phyloP scores from a whole-genome alignment of 306 rosid species.

The Luffa aegyptiaca region DNA sequence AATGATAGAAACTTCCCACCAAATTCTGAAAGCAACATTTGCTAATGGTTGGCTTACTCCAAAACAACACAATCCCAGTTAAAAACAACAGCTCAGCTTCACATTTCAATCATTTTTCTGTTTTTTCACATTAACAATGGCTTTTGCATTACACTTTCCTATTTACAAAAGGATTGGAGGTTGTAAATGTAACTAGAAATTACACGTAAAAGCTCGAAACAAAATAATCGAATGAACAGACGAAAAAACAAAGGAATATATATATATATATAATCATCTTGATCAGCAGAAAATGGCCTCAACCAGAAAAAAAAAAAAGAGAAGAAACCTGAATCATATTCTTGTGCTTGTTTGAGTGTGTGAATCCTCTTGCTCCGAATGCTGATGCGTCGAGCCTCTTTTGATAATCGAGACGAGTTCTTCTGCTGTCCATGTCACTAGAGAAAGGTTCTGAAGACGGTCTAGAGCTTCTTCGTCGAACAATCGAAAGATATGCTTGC shows the following conservation, averaged over 20 bases:
- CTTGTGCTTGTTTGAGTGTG: background rate
- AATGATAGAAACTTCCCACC: background rate
- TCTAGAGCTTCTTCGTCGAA: conserved; percentile 32
- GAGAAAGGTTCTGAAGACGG: conserved; percentile 53
- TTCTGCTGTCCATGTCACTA: conserved; percentile 77
- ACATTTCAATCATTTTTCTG: background rate
- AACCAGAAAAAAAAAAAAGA: background rate
- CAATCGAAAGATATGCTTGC: conserved; percentile 19
- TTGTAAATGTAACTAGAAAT: background rate
- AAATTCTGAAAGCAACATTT: conserved; percentile 2
- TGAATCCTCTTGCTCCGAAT: background rate
- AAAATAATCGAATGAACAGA: background rate
- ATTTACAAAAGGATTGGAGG: background rate
- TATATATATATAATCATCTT: background rate
- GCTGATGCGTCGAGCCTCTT: background rate
- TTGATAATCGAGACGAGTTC: conserved; percentile 44
- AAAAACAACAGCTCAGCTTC: background rate
- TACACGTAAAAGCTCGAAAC: background rate
- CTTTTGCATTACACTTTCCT: background rate
- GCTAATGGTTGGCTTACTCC: background rate
- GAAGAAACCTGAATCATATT: background rate
- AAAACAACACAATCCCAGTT: background rate
- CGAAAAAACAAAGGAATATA: background rate
- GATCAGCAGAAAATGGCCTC: background rate
- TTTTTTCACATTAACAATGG: background rate